Evolutionary conservation across 257 asterid species (phyloP), one percentile per base, ranked within the genome.

Genomic region (Fraxinus cuspidata): DNA sequence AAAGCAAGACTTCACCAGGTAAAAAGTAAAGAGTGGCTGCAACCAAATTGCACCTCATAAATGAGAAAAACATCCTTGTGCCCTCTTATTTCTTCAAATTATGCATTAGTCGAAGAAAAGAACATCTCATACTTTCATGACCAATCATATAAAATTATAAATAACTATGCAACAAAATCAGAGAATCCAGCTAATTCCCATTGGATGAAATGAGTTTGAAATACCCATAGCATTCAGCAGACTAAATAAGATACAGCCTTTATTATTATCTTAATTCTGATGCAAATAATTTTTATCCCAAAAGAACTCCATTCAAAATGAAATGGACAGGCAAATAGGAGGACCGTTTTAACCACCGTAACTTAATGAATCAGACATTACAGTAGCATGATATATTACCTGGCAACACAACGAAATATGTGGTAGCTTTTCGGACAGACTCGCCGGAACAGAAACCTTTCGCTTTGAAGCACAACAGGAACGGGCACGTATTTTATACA

Each of bases 331-430:
- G 73, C 75, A 67, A 28, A 76, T 77, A 73, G 68, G 38, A 80
- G 76, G 70, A 80, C 75, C 70, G 47, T 42, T 19, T 16, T 71
- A 35, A 75, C 74, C 65, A 28, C 28, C 16, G 28, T 4, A 37
- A 69, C 38, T 19, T 49, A 47, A 75, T 37, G 10, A 8, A 29
- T 27, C 47, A 47, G 23, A 13, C 47, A 42, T 58, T 65, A 73
- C 23, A 44, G 19, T 42, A 51, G 73, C 70, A 75, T 70, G 35
- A 82, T n/a, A 72, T 31, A 9, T 83, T 90, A 94, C 99, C 99
- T 84, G 86, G 99, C 99, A 85, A 96, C 90, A 74, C 98, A 96
- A 47, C 99, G 98, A 71, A 96, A 96, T 78, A 96, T 89, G 89
- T 93, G 98, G 83, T 91, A 91, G 89, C 90, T 86, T 85, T 85